These are phyloP conservation scores for Thielaviopsis punctulata DNA, from an alignment of 2,329 filamentous ascomycete genomes.

Conservation along the genomic window DNA sequence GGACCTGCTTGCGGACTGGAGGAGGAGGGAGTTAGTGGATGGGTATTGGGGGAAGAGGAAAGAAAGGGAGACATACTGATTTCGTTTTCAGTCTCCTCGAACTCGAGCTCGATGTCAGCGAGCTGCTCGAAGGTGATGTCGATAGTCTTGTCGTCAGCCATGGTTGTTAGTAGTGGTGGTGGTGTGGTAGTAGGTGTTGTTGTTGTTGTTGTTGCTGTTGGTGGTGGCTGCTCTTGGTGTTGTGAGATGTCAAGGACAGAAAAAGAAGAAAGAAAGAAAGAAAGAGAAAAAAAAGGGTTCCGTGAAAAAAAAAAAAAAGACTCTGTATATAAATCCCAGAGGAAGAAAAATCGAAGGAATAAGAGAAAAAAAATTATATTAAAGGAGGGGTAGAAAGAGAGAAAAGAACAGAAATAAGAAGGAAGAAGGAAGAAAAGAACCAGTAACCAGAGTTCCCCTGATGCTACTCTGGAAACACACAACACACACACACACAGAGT, in stretches of 20 bases:
- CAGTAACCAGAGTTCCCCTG: background rate
- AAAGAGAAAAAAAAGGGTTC: slow-evolving; percentile 8
- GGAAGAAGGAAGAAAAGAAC: background rate
- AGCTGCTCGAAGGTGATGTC: slow-evolving; percentile 57
- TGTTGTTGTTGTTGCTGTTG: no score
- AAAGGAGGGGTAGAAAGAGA: slow-evolving; percentile 7
- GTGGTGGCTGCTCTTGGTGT: no score
- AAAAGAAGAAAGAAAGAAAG: slow-evolving; percentile 7
- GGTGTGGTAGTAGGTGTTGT: no score
- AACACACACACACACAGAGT: no score
- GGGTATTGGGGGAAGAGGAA: background rate
- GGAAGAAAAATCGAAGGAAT: background rate
- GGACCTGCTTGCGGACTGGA: slow-evolving; percentile 55
- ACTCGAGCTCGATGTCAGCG: slow-evolving; percentile 62
- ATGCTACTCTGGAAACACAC: background rate
- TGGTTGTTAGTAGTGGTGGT: slow-evolving; percentile 11
- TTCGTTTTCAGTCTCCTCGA: slow-evolving; percentile 67
- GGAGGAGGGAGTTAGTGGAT: slow-evolving; percentile 3
- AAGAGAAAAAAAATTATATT: background rate
- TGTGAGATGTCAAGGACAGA: background rate
- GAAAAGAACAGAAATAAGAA: slow-evolving; percentile 2
- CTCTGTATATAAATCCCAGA: slow-evolving; percentile 1
- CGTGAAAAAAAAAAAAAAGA: background rate
- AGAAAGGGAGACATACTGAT: slow-evolving; percentile 43
- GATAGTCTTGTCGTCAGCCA: slow-evolving; percentile 19